Evolutionary conservation across 2,329 filamentous ascomycete genomes (phyloP).

Genomic region (Colletotrichum shisoi): DNA sequence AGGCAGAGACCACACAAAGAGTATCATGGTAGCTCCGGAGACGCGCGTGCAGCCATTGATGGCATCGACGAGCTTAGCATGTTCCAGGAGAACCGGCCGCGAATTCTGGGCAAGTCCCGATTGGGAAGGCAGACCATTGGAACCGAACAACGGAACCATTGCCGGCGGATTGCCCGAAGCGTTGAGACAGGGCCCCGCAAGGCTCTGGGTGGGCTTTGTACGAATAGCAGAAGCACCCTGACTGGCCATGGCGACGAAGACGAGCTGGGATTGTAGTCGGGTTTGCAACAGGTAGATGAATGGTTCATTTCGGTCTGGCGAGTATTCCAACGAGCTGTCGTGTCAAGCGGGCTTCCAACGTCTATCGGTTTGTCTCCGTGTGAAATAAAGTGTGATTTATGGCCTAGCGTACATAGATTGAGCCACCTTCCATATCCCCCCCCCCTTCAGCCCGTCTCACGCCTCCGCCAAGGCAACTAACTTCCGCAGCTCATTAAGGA

Average conservation of each 20-base stretch:
- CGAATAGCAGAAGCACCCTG: neutral
- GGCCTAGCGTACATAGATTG: too few relatives aligned
- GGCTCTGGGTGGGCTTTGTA: slow-evolving; percentile 14
- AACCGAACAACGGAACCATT: neutral
- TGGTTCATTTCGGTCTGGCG: slow-evolving; percentile 5
- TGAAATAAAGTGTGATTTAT: too few relatives aligned
- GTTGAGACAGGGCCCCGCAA: slow-evolving; percentile 19
- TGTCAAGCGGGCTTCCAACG: neutral
- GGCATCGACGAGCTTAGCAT: slow-evolving; percentile 26
- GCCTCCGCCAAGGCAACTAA: too few relatives aligned
- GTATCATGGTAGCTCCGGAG: neutral
- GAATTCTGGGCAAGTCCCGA: slow-evolving; percentile 9
- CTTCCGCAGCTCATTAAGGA: too few relatives aligned
- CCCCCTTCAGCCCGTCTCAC: too few relatives aligned
- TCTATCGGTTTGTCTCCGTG: neutral
- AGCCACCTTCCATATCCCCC: too few relatives aligned
- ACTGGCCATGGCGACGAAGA: slow-evolving; percentile 27
- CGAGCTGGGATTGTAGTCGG: slow-evolving; percentile 31
- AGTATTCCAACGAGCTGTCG: neutral
- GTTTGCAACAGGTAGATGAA: slow-evolving; percentile 24
- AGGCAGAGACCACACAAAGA: slow-evolving; percentile 2
- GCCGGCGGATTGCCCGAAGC: slow-evolving; percentile 18
- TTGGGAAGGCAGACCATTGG: neutral
- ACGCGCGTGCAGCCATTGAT: neutral
- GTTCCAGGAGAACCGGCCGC: slow-evolving; percentile 18